phyloP scores from a whole-genome alignment of 1,284 basidiomycete species.

The Pseudozyma tsukubaensis region DNA sequence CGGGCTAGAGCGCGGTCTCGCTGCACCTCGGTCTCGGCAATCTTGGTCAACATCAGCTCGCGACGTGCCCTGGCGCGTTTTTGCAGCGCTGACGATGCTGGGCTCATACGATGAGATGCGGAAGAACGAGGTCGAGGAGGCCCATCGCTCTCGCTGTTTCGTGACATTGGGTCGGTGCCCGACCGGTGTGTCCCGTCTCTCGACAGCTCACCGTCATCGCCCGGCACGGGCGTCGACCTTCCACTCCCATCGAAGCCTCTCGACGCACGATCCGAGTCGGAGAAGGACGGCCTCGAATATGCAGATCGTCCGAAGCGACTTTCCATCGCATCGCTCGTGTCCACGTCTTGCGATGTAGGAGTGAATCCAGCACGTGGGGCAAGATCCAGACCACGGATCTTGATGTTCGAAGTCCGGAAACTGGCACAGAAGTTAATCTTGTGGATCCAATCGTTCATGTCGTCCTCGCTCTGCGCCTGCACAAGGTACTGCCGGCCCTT shows the following conservation, averaged over 20 bases:
- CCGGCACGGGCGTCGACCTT: conserved; percentile 25
- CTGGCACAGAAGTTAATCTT: conserved; percentile 93
- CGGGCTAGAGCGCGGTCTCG: conserved; percentile 71
- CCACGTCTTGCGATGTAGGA: conserved; percentile 13
- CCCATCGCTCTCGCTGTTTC: conserved; percentile 22
- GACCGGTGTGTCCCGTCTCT: conserved; percentile 9
- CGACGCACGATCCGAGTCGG: conserved; percentile 19
- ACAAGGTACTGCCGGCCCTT: conserved; percentile 80
- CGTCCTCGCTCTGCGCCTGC: conserved; percentile 78
- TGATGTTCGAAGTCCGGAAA: conserved; percentile 86
- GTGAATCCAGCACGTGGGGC: conserved; percentile 28
- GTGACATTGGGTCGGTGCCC: conserved; percentile 21
- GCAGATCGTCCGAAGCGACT: conserved; percentile 19
- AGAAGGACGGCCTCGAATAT: conserved; percentile 24
- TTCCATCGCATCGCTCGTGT: conserved; percentile 44
- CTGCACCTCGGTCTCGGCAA: conserved; percentile 83
- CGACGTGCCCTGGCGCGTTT: conserved; percentile 39
- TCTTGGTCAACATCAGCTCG: conserved; percentile 49
- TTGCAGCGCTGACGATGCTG: conserved; percentile 34
- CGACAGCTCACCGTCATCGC: conserved; percentile 27
- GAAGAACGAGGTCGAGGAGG: conserved; percentile 38
- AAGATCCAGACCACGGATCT: conserved; percentile 76
- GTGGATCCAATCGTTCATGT: conserved; percentile 91
- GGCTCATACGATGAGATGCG: conserved; percentile 34
- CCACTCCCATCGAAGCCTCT: conserved; percentile 29